Base-by-base conservation (phyloP, 192 early-diverging fungal species). In the Phlyctochytrium arcticum region DNA sequence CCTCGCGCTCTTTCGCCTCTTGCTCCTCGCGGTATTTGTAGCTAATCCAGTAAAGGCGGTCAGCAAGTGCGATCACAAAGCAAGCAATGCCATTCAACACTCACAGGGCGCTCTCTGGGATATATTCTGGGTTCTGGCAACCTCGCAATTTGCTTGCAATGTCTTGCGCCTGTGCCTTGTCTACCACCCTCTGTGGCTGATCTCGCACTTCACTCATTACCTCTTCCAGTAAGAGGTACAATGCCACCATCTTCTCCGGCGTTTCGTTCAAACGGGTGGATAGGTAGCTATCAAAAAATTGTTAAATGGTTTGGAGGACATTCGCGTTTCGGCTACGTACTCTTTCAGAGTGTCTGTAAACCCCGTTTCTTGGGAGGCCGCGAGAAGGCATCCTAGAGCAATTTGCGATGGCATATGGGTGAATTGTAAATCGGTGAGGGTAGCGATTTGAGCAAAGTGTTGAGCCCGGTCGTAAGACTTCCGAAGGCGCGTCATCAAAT, bases 331-430 rank as follows among this genome's bases (percentile, higher is more conserved):
- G n/a, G n/a, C 32, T 70, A 42, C 19, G 21, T 78, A 78, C 65
- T 54, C 26, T 6, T 78, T 67, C 24, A 79, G n/a, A 26, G 67
- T 67, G 21, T 51, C 27, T 31, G 54, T 39, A 44, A 69, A 60
- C 49, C 67, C 59, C 6, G 15, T 47, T 53, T 68, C 71, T 29
- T 35, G 60, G 17, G 75, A 53, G 7, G 75, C 75, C 4, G 63
- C 60, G 4, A 78, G n/a, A 12, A 78, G 57, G 56, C 72, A 76
- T n/a, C 67, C 77, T 12, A 80, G 27, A 8, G 76, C 78, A 30
- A 81, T 75, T 47, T 81, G 80, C 7, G 76, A 72, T 1, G 76
- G 73, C 58, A 50, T 61, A 42, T 73, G 66, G 6, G 76, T 77
- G 36, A 81, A 69, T n/a, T 26, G 36, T 7, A 80, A 56, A 54